Conservation (phyloP, 345 rosid species). For the Abelmoschus esculentus region DNA sequence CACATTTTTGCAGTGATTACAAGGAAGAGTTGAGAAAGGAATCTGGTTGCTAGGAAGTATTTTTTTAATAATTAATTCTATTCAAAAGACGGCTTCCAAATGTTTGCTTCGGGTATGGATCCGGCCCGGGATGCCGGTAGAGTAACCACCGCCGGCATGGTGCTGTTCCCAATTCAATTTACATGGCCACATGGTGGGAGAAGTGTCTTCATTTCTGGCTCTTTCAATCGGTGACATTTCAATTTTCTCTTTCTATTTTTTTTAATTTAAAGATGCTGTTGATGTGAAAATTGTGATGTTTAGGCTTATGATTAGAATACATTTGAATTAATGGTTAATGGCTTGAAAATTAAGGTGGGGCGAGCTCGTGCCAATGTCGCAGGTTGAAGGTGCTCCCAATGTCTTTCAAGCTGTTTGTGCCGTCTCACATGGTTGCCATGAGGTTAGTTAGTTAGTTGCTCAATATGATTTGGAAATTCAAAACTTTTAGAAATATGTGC, state of each 20-base stretch:
- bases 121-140: not conserved
- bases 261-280: not conserved
- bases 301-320: not conserved
- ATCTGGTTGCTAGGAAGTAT: not conserved
- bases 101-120: not conserved
- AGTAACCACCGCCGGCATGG: not conserved
- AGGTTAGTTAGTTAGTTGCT: too few species aligned
- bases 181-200: not conserved
- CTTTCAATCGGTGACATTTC: not conserved
- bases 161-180: not conserved
- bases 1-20: not conserved
- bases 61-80: not conserved
- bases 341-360: slow-evolving; percentile 37
- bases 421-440: not conserved
- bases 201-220: not conserved
- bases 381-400: slow-evolving; percentile 60
- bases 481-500: too few species aligned
- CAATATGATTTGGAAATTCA: too few species aligned
- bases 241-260: too few species aligned
- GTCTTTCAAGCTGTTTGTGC: slow-evolving; percentile 39
- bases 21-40: too few species aligned
- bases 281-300: not conserved
- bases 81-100: not conserved
- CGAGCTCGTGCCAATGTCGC: slow-evolving; percentile 52
- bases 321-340: slow-evolving; percentile 1